A percentile compares a stretch with the other conserved stretches of the same genome.
These are phyloP conservation scores for Trypethelium eluteriae DNA, from an alignment of 495 filamentous ascomycete species.

Conservation along the genomic window DNA sequence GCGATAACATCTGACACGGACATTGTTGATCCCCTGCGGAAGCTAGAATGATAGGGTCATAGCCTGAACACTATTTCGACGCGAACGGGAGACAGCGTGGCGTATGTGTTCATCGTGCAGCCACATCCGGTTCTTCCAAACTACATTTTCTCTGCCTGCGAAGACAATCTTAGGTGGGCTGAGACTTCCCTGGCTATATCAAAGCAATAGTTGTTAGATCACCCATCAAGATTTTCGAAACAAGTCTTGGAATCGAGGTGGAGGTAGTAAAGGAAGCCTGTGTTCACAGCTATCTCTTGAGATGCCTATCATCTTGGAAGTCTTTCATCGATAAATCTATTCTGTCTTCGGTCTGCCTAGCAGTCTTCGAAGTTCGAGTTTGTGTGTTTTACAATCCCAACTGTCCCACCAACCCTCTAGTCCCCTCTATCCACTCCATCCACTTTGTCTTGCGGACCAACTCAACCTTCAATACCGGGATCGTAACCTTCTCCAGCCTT, in stretches of 20 bases:
- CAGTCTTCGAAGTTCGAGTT: no score
- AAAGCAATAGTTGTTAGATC: no score
- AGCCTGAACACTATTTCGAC: neutral
- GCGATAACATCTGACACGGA: neutral
- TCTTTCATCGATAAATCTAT: no score
- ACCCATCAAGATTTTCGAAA: no score
- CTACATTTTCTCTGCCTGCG: no score
- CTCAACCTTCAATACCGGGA: constrained; percentile 28
- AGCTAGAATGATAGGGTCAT: neutral
- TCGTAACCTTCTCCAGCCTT: constrained; percentile 20
- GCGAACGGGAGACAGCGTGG: neutral
- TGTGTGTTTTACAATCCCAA: neutral
- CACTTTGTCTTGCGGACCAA: constrained; percentile 15
- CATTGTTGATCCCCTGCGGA: constrained; percentile 3
- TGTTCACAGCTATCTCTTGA: no score
- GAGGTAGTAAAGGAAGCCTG: no score
- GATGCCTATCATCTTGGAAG: no score
- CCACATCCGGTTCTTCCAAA: neutral
- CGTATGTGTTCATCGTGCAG: neutral
- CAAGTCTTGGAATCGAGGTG: no score
- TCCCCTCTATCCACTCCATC: neutral
- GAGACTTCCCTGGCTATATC: no score
- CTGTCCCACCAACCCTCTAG: neutral
- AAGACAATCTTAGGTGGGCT: no score
- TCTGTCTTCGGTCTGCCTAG: no score